Percentiles rank a stretch among this genome's conserved stretches.
phyloP scores from a whole-genome alignment of 495 filamentous ascomycete genomes.

The Penicillium dipodomyicola region DNA sequence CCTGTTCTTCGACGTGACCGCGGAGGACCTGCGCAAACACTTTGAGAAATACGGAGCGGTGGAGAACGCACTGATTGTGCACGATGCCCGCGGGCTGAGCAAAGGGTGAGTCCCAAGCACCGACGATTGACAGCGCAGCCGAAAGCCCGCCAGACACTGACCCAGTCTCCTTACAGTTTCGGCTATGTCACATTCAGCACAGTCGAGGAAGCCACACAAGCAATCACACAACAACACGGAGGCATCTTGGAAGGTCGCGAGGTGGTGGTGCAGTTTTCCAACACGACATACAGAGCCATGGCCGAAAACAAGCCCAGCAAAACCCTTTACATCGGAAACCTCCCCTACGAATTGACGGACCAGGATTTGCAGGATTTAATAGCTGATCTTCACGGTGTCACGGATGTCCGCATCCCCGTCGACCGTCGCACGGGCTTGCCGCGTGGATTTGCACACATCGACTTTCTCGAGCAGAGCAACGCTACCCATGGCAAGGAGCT shows the following conservation, averaged over 20 bases:
- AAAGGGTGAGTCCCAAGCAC: constrained; percentile 66
- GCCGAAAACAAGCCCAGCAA: constrained; percentile 46
- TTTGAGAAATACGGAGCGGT: constrained; percentile 68
- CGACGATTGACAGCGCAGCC: background rate
- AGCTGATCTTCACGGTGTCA: constrained; percentile 63
- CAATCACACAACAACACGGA: constrained; percentile 63
- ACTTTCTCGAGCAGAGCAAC: constrained; percentile 67
- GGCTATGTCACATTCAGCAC: constrained; percentile 70
- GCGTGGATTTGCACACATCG: constrained; percentile 85
- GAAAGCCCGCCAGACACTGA: background rate
- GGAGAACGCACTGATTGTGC: constrained; percentile 51
- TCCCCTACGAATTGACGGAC: constrained; percentile 87
- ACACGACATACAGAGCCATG: constrained; percentile 33
- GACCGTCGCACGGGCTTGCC: constrained; percentile 85
- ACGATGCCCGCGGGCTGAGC: constrained; percentile 73
- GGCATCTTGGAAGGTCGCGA: constrained; percentile 79
- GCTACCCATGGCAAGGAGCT: constrained; percentile 57
- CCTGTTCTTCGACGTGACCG: constrained; percentile 78
- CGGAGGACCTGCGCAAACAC: constrained; percentile 63
- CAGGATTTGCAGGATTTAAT: constrained; percentile 83
- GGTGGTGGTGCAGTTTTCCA: constrained; percentile 56
- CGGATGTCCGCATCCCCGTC: constrained; percentile 84
- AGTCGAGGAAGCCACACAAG: constrained; percentile 54
- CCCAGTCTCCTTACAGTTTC: constrained; percentile 53
- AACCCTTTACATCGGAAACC: constrained; percentile 84